Conservation (phyloP, 768 basidiomycete genomes). For the Tephrocybe sp. region DNA sequence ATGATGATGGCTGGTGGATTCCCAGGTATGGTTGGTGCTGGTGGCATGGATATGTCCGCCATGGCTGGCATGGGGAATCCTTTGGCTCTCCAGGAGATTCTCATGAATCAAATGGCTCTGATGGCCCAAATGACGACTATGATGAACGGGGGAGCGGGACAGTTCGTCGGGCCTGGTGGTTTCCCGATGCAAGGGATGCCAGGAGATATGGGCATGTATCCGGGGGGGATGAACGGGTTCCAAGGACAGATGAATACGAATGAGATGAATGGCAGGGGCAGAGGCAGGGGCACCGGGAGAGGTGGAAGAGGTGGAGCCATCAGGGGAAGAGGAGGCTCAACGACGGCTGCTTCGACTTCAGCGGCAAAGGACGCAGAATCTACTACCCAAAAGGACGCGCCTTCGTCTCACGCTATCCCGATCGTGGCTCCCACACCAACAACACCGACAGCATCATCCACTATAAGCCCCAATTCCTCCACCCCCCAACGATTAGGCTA, state of each 20-base stretch:
- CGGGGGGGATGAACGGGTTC: slow-evolving; percentile 37
- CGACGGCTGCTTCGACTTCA: slow-evolving; percentile 17
- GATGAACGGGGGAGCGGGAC: slow-evolving; percentile 56
- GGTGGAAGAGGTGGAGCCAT: slow-evolving; percentile 45
- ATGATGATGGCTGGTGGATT: slow-evolving; percentile 53
- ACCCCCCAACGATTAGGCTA: slow-evolving; percentile 44
- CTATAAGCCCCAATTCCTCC: slow-evolving; percentile 20
- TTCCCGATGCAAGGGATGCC: slow-evolving; percentile 61
- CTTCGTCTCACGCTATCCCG: slow-evolving; percentile 26
- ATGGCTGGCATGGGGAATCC: slow-evolving; percentile 63
- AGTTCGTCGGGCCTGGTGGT: slow-evolving; percentile 53
- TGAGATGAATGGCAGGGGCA: slow-evolving; percentile 30
- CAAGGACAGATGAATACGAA: slow-evolving; percentile 31
- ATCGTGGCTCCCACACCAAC: slow-evolving; percentile 29
- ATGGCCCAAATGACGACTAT: slow-evolving; percentile 95
- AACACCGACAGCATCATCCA: slow-evolving; percentile 15
- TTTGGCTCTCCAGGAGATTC: slow-evolving; percentile 80
- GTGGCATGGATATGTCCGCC: slow-evolving; percentile 63
- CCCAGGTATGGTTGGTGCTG: slow-evolving; percentile 36
- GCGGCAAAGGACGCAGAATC: slow-evolving; percentile 20
- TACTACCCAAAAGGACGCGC: slow-evolving; percentile 9
- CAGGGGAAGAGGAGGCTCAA: slow-evolving; percentile 45
- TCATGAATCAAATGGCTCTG: slow-evolving; percentile 89
- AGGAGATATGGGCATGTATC: slow-evolving; percentile 52
- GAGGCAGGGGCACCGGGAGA: slow-evolving; percentile 41